A percentile compares a stretch with the other conserved stretches of the same genome.
Conservation (phyloP, 2,329 filamentous ascomycete species). For the Stagonosporopsis tanaceti region DNA sequence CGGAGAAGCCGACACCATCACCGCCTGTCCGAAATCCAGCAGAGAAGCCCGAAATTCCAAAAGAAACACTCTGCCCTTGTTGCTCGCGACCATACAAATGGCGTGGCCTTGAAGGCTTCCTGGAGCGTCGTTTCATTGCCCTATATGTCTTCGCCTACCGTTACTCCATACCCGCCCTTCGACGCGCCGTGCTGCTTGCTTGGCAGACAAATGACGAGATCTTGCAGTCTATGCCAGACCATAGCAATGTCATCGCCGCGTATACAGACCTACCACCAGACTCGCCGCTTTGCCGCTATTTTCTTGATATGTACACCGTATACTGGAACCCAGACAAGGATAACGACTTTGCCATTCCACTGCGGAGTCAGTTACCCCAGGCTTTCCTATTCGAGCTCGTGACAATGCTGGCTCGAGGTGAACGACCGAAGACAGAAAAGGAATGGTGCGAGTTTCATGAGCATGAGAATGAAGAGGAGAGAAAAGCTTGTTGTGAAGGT, state of each 20-base stretch:
- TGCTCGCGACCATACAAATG: constrained; percentile 48
- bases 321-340: constrained; percentile 49
- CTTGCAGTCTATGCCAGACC: constrained; percentile 48
- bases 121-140: constrained; percentile 47
- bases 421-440: constrained; percentile 46
- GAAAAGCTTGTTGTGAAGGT: constrained; percentile 44
- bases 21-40: constrained; percentile 40
- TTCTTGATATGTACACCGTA: constrained; percentile 48
- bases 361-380: constrained; percentile 46
- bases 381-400: constrained; percentile 47
- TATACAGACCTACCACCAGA: constrained; percentile 43
- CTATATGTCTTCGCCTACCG: constrained; percentile 46
- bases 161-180: constrained; percentile 44
- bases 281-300: constrained; percentile 44
- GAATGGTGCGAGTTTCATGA: constrained; percentile 50
- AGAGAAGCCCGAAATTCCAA: constrained; percentile 46
- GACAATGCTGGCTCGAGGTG: constrained; percentile 42
- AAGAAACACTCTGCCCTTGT: constrained; percentile 47
- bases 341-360: constrained; percentile 38
- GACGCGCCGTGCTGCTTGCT: constrained; percentile 43
- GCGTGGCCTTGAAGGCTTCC: constrained; percentile 48
- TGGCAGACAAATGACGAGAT: constrained; percentile 50
- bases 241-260: constrained; percentile 48
- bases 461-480: constrained; percentile 44
- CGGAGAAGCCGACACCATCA: constrained; percentile 27